Percentiles rank a stretch among this genome's conserved stretches.
phyloP scores from a whole-genome alignment of 768 basidiomycete genomes.

The Rhizopogon vulgaris region DNA sequence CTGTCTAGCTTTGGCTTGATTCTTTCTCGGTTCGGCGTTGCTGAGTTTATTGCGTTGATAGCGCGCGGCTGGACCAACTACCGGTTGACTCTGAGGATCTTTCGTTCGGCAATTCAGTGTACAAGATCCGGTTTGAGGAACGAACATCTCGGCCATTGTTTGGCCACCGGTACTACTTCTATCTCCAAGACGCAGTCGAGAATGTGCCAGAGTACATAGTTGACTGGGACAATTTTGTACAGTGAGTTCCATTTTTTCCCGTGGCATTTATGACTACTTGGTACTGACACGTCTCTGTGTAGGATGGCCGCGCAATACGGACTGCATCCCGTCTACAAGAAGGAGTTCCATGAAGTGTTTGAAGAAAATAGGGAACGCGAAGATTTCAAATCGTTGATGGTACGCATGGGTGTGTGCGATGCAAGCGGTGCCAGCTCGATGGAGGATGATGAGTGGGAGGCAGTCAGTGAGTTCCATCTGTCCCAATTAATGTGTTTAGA shows the following conservation, averaged over 20 bases:
- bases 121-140: slow-evolving; percentile 81
- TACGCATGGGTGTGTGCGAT: slow-evolving; percentile 90
- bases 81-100: slow-evolving; percentile 63
- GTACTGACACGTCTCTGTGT: slow-evolving; percentile 11
- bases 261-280: neutral
- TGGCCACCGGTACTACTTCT: slow-evolving; percentile 94
- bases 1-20: neutral
- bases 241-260: slow-evolving; percentile 39
- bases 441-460: slow-evolving; percentile 96
- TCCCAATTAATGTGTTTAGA: neutral
- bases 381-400: slow-evolving; percentile 79
- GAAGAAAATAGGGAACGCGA: slow-evolving; percentile 70
- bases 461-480: slow-evolving; percentile 72
- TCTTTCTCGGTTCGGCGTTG: neutral
- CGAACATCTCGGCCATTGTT: slow-evolving; percentile 57
- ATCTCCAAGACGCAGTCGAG: slow-evolving; percentile 90
- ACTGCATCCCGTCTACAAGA: slow-evolving; percentile 67
- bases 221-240: slow-evolving; percentile 88
- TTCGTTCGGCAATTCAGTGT: slow-evolving; percentile 87
- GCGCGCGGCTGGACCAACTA: slow-evolving; percentile 64
- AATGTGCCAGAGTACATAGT: slow-evolving; percentile 97
- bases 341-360: slow-evolving; percentile 89
- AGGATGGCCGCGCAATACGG: slow-evolving; percentile 84
- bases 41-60: slow-evolving; percentile 19
- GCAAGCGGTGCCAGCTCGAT: slow-evolving; percentile 81